Evolutionary conservation across 2,329 filamentous ascomycete genomes (phyloP).

Genomic region (Aureobasidium sp.): DNA sequence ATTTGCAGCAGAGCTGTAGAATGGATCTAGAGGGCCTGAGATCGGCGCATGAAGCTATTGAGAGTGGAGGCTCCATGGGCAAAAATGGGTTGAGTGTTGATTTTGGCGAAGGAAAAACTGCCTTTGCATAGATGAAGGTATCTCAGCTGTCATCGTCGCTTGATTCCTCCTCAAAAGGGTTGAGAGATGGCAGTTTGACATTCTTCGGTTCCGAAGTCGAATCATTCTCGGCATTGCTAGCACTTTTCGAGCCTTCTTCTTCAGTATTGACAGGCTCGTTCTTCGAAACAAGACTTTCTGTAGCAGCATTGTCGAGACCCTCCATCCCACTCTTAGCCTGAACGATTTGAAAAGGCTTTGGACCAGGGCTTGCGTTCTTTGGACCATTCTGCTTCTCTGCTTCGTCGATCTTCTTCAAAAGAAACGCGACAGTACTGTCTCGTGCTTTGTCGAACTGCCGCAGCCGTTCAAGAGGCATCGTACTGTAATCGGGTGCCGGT

Average conservation of each 20-base stretch:
- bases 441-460: slow-evolving; percentile 40
- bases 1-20: slow-evolving; percentile 30
- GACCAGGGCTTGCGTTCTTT: not conserved
- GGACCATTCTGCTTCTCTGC: slow-evolving; percentile 32
- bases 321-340: not conserved
- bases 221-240: not conserved
- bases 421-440: slow-evolving; percentile 45
- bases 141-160: not conserved
- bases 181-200: not conserved
- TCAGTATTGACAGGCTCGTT: not conserved
- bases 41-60: slow-evolving; percentile 33
- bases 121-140: slow-evolving; percentile 4
- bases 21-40: slow-evolving; percentile 32
- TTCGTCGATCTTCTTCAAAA: slow-evolving; percentile 46
- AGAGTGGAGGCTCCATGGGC: slow-evolving; percentile 31
- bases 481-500: slow-evolving; percentile 31
- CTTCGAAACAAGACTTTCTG: not conserved
- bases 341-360: not conserved
- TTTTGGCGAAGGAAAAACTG: slow-evolving; percentile 5
- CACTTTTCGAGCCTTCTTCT: not conserved
- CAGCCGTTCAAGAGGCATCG: slow-evolving; percentile 34
- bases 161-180: slow-evolving; percentile 1
- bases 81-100: slow-evolving; percentile 32
- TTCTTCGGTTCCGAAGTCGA: not conserved
- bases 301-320: not conserved